Conservation (phyloP, 2,329 filamentous ascomycete genomes). For the Epichloe scottii region DNA sequence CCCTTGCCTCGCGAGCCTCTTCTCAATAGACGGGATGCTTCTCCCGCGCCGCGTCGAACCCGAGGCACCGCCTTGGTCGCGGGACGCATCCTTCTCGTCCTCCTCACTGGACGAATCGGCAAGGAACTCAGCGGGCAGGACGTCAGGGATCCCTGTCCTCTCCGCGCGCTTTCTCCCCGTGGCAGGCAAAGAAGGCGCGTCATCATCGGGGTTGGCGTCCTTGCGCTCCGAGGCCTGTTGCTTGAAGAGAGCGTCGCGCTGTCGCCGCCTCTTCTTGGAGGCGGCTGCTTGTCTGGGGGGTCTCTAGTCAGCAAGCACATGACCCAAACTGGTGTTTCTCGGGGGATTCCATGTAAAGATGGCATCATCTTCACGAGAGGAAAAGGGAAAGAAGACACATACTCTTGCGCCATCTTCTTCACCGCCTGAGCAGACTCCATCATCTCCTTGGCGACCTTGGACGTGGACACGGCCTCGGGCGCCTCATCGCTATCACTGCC, state of each 20-base stretch:
- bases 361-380: neutral
- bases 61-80: conserved; percentile 23
- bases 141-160: conserved; percentile 27
- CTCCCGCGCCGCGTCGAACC: conserved; percentile 26
- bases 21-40: conserved; percentile 29
- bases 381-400: conserved; percentile 14
- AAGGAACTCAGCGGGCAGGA: conserved; percentile 42
- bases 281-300: conserved; percentile 33
- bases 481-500: conserved; percentile 37
- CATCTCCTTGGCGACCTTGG: conserved; percentile 32
- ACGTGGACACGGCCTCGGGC: conserved; percentile 45
- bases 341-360: neutral
- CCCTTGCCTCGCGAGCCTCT: conserved; percentile 23
- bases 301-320: neutral
- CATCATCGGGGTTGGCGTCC: conserved; percentile 1
- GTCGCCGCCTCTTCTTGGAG: conserved; percentile 42
- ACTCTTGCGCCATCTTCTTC: conserved; percentile 40
- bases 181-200: neutral
- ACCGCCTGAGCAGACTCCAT: conserved; percentile 33
- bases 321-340: no score
- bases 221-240: conserved; percentile 39
- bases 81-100: conserved; percentile 29
- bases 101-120: conserved; percentile 35
- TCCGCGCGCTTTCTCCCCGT: conserved; percentile 16
- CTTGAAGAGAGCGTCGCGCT: conserved; percentile 41